Base-by-base conservation (phyloP, 2,329 filamentous ascomycete genomes). In the Monilinia aucupariae region DNA sequence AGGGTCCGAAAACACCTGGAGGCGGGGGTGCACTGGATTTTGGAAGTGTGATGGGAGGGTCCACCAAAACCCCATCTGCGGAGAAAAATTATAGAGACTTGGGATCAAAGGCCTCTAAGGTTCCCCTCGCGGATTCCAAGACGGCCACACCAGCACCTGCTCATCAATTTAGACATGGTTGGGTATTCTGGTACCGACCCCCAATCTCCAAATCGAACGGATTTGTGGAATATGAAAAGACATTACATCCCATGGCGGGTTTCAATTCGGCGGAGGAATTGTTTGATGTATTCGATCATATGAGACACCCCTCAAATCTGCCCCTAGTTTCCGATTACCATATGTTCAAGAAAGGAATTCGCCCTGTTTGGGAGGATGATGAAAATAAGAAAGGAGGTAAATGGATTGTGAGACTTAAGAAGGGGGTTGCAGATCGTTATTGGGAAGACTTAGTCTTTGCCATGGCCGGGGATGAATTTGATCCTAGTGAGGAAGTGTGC, bases 351-450 rank as follows among this genome's bases (percentile, higher is more conserved):
- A 92, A 94, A 74, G 93, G 92, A 61, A 92, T 99, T 66, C 87
- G 94, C 65, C 94, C 94, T 27, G 94, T 99, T 70, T 99, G 94
- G 94, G 94, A 99, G 76, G 94, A 99, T 71, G 92, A 96, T 53
- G 91, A 96, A 75, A 99, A 99, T 78, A 94, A 91, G 76, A 89
- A 87, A 69, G 94, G 94, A 61, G 94, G 94, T 59, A 99, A 99
- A 79, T 99, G 93, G 93, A 92, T 97, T 68, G 87, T 99, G 75
- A 85, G 93, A 68, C 80, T 99, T 74, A 97, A 96, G 84, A 99
- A 99, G 81, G 94, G 94, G 32, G 91, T 99, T 25, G 91, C 91
- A 22, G 94, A 97, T 76, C 86, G 93, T 62, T 97, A 96, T 76
- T 99, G 94, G 91, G 94, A 99, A 79, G 91, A 97, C 73, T 81